Evolutionary conservation across 306 rosid genomes (phyloP), one percentile per base, ranked within the genome.

Genomic region (Mimosa bimucronata): DNA sequence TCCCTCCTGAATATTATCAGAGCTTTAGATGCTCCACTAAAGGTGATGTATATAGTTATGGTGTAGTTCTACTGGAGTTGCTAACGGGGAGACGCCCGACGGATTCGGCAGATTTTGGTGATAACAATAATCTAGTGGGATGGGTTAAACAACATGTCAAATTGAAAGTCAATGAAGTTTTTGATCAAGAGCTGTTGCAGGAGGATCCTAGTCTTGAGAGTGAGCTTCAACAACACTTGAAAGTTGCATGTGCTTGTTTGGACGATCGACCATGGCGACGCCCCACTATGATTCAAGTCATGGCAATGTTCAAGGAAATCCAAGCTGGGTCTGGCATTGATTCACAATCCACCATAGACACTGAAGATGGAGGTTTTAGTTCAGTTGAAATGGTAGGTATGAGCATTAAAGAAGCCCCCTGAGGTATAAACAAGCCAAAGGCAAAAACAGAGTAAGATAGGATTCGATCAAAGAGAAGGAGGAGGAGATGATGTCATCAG

Each of bases 121-220:
- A 96, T 66, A 98, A 96, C 69, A 96, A 93, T 82, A 96, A 96
- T 84, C 99, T 96, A 7, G 99, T 96, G 34, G 99, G 98, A 13
- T 96, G 99, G 99, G 99, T 96, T 55, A 96, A 90, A 77, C 98
- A 93, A 46, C 99, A 96, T 73, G 97, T 95, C 2, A 96, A 91
- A 30, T 61, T 91, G 82, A 92, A 84, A 80, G 84, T 90, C 79
- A 87, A 87, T 46, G 92, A 96, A 80, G 97, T 93, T 16, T 96
- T 93, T 21, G 98, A 96, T 66, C 93, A 83, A 0, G 97, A 88
- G 80, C 93, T 96, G 53, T 85, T 96, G 94, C 87, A 88, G 78
- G 99, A 96, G 85, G 99, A 93, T 30, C 88, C 94, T 13, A 87
- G 21, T 82, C 78, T 90, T 30, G 94, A 96, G 86, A 86, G 89